Base-by-base conservation (phyloP, 2,329 filamentous ascomycete genomes). In the Fusarium beomiforme region DNA sequence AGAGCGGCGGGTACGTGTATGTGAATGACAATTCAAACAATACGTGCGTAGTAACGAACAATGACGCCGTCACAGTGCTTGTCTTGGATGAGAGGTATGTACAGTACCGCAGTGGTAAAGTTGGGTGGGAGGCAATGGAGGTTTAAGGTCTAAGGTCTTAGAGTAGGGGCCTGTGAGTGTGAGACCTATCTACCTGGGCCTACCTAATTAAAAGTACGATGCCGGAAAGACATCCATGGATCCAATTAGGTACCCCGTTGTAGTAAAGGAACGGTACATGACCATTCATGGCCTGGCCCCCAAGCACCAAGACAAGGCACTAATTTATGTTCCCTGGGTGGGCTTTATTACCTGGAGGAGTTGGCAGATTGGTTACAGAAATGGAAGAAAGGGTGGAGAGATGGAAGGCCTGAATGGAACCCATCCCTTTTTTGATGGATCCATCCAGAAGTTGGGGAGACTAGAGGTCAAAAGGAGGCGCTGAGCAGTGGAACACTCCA, bases 241-340 rank as follows among this genome's bases (percentile, higher is more conserved):
- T 29, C 29, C 26, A 2, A 29, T 37, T 24, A 37, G 24, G 29
- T 59, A 37, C 23, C 37, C 54, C 66, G 70, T 62, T 44, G 34
- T 42, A 67, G 55, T 16, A 31, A 42, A 31, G 33, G 26, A 49
- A 37, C 24, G 21, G 64, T 71, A 58, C 53, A 67, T 51, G 33
- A 26, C 24, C 54, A 43, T 49, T 16, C 54, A 61, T 49, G 59
- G 37, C 67, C 56, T 31, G 36, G 71, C 64, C 72, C 60, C 70
- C 70, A 64, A 73, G 65, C 60, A 60, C 59, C 66, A 47, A 24
- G 65, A 71, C 67, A 67, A 65, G 69, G 59, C 67, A 71, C 66
- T 75, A 75, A 75, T 72, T 76, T 73, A 70, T 63, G 49, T 73
- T 67, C 54, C 61, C 70, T 64, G 66, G 49, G 66, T 55, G 8